Evolutionary conservation across 176 grass and related monocot genomes (phyloP).

Genomic region (Metroxylon sagu): DNA sequence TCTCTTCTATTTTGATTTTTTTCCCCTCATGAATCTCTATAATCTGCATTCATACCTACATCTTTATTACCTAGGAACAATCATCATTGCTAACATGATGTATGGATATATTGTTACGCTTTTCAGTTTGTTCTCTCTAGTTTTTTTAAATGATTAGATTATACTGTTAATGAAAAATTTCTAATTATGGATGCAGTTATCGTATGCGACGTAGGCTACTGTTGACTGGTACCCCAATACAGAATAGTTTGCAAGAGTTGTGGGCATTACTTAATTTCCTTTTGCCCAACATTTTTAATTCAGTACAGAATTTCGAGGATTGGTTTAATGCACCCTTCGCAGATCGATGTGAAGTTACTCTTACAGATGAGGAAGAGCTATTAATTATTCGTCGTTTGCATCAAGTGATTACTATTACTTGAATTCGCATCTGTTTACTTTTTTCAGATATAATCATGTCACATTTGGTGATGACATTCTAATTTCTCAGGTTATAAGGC

Average conservation of each 20-base stretch:
- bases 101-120: no score
- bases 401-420: constrained; percentile 63
- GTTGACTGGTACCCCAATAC: constrained; percentile 96
- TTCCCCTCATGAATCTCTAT: no score
- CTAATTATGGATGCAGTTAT: constrained; percentile 41
- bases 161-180: neutral
- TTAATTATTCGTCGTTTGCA: constrained; percentile 95
- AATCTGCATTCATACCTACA: no score
- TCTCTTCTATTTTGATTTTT: no score
- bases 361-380: constrained; percentile 89
- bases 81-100: no score
- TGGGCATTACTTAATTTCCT: constrained; percentile 99
- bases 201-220: constrained; percentile 82
- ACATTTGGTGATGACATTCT: neutral
- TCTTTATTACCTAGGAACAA: no score
- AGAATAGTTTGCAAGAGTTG: constrained; percentile 93
- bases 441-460: neutral
- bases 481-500: constrained; percentile 75
- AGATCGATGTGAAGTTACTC: constrained; percentile 61
- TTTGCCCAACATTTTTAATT: constrained; percentile 97
- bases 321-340: constrained; percentile 99
- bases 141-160: no score
- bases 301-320: constrained; percentile 93
- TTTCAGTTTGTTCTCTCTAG: no score
- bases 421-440: neutral